Base-by-base conservation (phyloP, 2,329 filamentous ascomycete genomes). In the Eutypella sp. region DNA sequence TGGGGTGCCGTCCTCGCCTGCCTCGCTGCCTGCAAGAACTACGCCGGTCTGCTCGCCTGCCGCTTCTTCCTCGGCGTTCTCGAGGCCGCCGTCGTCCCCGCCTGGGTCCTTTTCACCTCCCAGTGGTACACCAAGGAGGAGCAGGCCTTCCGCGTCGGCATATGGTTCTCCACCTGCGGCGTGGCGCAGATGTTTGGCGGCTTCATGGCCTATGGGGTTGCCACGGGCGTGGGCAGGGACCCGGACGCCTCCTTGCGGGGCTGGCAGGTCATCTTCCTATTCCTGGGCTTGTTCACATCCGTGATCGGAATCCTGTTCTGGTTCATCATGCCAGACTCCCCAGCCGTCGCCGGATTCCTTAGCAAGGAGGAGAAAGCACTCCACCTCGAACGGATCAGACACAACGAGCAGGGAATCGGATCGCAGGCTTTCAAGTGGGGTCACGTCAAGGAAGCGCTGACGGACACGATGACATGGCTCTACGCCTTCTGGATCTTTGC, bases 211-310 rank as follows among this genome's bases (percentile, higher is more conserved):
- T 67, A 64, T 31, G 65, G 66, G 1, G 53, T 58, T 9, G 51
- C 56, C 5, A 43, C 33, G 22, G 51, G 51, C 20, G 55, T 67
- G 0, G 64, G 60, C 0, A 54, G 52, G 7, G 62, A 66, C 42
- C 55, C 57, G 4, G 48, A 52, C 3, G 59, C 60, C 22, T 40
- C 53, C 2, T 49, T 67, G 7, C 52, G 44, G 19, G 59, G 62
- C 11, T 69, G 67, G 67, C 61, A 66, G 52, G 54, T 66, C 2
- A 64, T 69, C 16, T 68, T 68, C 39, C 51, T 69, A 5, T 57
- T 68, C 43, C 47, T 64, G 19, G 67, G 67, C 1, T 46, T 67
- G 5, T 18, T 54, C 2, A 56, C 54, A 1, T 34, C 34, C 3
- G 38, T 51, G 6, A 45, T 49, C 20, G 70, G 70, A 0, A 59